Evolutionary conservation across 257 asterid genomes (phyloP).

Genomic region (Fraxinus quadrangulata): DNA sequence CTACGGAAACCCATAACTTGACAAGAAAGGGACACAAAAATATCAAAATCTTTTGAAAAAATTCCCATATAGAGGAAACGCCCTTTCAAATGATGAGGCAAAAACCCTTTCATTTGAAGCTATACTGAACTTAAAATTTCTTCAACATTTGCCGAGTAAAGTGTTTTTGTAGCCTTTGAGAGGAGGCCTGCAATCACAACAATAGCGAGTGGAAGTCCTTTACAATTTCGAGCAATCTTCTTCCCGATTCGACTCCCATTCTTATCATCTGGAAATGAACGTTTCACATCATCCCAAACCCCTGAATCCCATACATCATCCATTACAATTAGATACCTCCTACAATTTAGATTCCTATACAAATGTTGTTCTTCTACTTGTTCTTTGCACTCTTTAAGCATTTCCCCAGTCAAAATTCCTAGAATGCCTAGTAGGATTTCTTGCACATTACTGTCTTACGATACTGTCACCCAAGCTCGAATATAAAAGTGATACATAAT

Average conservation of each 20-base stretch:
- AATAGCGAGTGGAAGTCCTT: conserved; percentile 37
- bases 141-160: conserved; percentile 24
- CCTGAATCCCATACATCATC: conserved; percentile 41
- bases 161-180: conserved; percentile 2
- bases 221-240: conserved; percentile 24
- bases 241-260: conserved; percentile 34
- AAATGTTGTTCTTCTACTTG: not conserved
- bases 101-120: conserved; percentile 15
- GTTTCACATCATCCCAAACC: conserved; percentile 26
- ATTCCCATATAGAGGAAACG: conserved; percentile 46
- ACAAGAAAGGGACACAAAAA: conserved; percentile 30
- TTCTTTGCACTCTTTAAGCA: not conserved
- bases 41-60: conserved; percentile 35
- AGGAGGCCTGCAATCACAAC: conserved; percentile 41
- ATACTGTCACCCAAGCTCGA: conserved; percentile 42
- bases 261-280: conserved; percentile 27
- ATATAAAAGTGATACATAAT: conserved; percentile 11
- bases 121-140: conserved; percentile 25
- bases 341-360: conserved; percentile 18
- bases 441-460: conserved; percentile 21
- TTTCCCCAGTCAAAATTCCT: no score
- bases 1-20: conserved; percentile 46
- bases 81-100: conserved; percentile 34
- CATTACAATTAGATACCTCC: conserved; percentile 33
- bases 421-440: conserved; percentile 30